Percentiles rank a stretch among this genome's conserved stretches.
phyloP scores from a whole-genome alignment of 768 basidiomycete genomes.

The Phylloporus sp. region DNA sequence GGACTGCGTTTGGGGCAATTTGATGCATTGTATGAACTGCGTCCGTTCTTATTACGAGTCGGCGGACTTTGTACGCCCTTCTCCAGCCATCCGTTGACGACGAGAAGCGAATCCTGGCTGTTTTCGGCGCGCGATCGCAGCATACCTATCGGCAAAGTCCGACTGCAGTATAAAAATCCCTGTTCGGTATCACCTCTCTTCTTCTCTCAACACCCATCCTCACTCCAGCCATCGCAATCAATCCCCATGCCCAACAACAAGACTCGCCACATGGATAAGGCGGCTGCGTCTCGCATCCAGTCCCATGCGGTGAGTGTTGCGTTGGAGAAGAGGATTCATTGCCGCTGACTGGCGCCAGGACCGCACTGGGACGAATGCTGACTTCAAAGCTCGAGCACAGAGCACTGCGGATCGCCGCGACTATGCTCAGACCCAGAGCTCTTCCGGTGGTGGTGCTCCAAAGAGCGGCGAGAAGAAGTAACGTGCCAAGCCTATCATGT shows the following conservation, averaged over 20 bases:
- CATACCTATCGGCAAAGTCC: neutral
- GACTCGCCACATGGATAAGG: constrained; percentile 1
- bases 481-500: neutral
- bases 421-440: neutral
- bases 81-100: neutral
- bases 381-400: constrained; percentile 8
- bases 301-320: constrained; percentile 3
- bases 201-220: neutral
- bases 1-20: no score
- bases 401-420: constrained; percentile 6
- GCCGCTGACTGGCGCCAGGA: constrained; percentile 2
- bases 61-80: neutral
- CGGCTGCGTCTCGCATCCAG: constrained; percentile 6
- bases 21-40: no score
- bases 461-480: neutral
- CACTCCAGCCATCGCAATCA: neutral
- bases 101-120: neutral
- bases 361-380: neutral
- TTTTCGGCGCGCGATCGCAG: neutral
- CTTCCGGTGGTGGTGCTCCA: neutral
- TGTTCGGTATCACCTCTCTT: neutral
- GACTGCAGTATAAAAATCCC: neutral
- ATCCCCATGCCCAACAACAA: constrained; percentile 3
- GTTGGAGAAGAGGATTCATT: neutral
- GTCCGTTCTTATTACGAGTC: neutral